Conservation (phyloP, 495 filamentous ascomycete genomes). For the Neurospora pannonica region DNA sequence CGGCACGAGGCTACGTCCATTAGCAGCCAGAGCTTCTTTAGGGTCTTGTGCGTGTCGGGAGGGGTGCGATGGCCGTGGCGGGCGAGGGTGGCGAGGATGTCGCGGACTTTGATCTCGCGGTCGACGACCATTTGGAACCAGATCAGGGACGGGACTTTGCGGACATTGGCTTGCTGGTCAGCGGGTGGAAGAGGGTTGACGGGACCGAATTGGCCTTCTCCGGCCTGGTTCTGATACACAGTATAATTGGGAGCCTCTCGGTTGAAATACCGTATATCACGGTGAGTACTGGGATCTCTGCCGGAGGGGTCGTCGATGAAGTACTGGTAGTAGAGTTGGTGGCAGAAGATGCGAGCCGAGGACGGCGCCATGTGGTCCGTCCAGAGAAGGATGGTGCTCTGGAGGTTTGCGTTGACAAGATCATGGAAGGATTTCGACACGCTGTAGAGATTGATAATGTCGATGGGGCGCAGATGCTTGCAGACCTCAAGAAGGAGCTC, state of each 20-base stretch:
- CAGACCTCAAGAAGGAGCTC: slow-evolving; percentile 44
- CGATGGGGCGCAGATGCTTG: slow-evolving; percentile 36
- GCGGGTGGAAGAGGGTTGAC: background rate
- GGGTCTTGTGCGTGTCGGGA: slow-evolving; percentile 21
- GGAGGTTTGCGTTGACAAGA: slow-evolving; percentile 37
- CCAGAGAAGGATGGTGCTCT: slow-evolving; percentile 23
- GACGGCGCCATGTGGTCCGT: slow-evolving; percentile 29
- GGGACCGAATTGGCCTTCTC: slow-evolving; percentile 1
- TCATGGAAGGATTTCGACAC: slow-evolving; percentile 47
- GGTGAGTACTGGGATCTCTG: slow-evolving; percentile 13
- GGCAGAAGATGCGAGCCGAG: slow-evolving; percentile 40
- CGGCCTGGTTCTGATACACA: background rate
- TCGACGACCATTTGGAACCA: slow-evolving; percentile 22
- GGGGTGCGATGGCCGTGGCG: slow-evolving; percentile 45
- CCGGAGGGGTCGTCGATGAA: slow-evolving; percentile 39
- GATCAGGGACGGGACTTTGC: slow-evolving; percentile 17
- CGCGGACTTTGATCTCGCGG: slow-evolving; percentile 25
- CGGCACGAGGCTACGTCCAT: slow-evolving; percentile 49
- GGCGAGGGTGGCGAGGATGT: slow-evolving; percentile 47
- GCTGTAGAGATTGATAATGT: slow-evolving; percentile 48
- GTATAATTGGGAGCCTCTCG: background rate
- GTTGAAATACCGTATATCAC: slow-evolving; percentile 6
- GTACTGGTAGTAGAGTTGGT: slow-evolving; percentile 39
- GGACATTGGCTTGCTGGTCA: slow-evolving; percentile 4
- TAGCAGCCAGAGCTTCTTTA: slow-evolving; percentile 58